Conservation (phyloP, 768 basidiomycete species). For the Lenzites betulinus region DNA sequence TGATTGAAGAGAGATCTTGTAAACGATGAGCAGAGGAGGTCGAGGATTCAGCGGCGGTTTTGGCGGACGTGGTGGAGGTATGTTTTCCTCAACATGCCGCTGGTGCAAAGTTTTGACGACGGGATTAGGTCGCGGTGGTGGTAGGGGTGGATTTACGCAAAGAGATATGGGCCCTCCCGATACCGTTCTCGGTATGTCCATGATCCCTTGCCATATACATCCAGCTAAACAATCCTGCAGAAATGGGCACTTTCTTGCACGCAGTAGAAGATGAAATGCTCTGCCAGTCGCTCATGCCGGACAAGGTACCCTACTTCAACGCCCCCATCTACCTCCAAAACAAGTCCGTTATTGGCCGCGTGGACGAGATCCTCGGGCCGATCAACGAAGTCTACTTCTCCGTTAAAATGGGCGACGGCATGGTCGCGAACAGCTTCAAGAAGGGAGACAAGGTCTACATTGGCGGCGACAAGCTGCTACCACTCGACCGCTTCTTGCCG, state of each 20-base stretch:
- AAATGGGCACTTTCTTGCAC: constrained; percentile 91
- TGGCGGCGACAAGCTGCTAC: constrained; percentile 93
- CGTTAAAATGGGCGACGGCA: constrained; percentile 94
- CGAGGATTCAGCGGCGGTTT: constrained; percentile 54
- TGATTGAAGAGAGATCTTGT: neutral
- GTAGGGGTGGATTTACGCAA: constrained; percentile 72
- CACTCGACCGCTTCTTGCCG: constrained; percentile 94
- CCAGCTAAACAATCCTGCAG: constrained; percentile 41
- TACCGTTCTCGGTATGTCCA: constrained; percentile 63
- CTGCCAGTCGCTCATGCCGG: constrained; percentile 78
- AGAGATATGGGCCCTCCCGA: constrained; percentile 81
- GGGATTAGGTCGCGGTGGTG: constrained; percentile 56
- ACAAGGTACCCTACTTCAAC: constrained; percentile 99
- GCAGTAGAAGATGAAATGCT: constrained; percentile 99
- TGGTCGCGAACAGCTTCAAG: constrained; percentile 94
- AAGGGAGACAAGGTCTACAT: constrained; percentile 99
- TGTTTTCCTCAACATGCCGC: neutral
- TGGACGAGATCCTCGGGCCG: constrained; percentile 99
- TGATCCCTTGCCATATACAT: neutral
- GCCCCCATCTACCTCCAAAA: constrained; percentile 97
- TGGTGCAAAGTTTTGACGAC: constrained; percentile 29
- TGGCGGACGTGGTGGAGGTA: constrained; percentile 54
- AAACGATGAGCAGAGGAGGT: constrained; percentile 54
- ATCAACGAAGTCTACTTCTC: constrained; percentile 99
- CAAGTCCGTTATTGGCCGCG: constrained; percentile 93